These are phyloP conservation scores for Populus ilicifolia DNA, from an alignment of 345 rosid genomes.

Conservation along the genomic window DNA sequence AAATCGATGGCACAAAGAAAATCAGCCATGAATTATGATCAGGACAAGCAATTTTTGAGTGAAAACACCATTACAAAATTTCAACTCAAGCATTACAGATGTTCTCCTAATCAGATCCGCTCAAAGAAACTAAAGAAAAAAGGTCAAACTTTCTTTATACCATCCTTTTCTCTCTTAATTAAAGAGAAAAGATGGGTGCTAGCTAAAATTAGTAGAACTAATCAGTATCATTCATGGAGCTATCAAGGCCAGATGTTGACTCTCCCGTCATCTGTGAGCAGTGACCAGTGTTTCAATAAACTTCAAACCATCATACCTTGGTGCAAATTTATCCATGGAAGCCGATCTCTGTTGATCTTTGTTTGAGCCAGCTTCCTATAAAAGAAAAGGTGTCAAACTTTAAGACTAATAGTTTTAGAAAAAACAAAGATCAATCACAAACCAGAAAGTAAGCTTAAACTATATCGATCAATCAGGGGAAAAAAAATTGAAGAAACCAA, in stretches of 20 bases:
- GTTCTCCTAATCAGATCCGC: background rate
- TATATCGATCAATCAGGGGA: background rate
- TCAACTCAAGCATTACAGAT: background rate
- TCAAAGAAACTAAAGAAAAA: background rate
- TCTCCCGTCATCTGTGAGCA: constrained; percentile 20
- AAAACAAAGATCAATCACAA: background rate
- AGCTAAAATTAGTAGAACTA: background rate
- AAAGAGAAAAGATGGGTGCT: background rate
- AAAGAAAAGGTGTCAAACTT: background rate
- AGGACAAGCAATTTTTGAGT: background rate
- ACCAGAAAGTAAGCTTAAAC: background rate
- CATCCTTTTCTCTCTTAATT: too few relatives aligned
- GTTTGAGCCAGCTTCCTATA: constrained; percentile 10
- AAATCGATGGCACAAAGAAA: background rate
- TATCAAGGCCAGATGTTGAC: background rate
- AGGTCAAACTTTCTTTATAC: constrained; percentile 5
- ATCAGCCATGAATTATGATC: background rate
- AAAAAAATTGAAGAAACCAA: background rate
- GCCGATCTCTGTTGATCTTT: constrained; percentile 8
- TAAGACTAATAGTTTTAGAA: background rate
- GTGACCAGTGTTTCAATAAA: constrained; percentile 34
- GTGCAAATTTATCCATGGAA: constrained; percentile 27
- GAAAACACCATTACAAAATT: background rate
- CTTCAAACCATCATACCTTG: constrained; percentile 31
- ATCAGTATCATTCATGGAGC: background rate